phyloP scores from a whole-genome alignment of 768 basidiomycete genomes.

The Amyloporia xantha region DNA sequence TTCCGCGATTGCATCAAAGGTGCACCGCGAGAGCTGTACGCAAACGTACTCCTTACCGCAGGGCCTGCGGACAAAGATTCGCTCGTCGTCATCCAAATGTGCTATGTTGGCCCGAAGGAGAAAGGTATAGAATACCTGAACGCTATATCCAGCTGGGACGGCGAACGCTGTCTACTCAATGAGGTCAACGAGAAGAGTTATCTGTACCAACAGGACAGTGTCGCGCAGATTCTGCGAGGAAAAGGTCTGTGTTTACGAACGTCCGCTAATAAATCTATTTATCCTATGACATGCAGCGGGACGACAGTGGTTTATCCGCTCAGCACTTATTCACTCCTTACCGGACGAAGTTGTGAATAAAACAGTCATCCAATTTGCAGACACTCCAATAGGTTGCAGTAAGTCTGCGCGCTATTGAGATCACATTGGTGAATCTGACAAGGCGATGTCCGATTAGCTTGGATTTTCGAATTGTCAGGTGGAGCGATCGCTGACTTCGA shows the following conservation, averaged over 20 bases:
- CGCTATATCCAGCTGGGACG: constrained; percentile 85
- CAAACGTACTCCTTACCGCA: constrained; percentile 85
- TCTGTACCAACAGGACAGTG: constrained; percentile 84
- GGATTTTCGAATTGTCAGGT: constrained; percentile 88
- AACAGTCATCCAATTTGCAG: constrained; percentile 74
- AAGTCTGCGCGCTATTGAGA: constrained; percentile 27
- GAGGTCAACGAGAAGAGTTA: constrained; percentile 90
- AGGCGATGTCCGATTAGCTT: constrained; percentile 41
- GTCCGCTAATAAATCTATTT: background rate
- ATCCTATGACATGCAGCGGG: constrained; percentile 41
- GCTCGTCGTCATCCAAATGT: constrained; percentile 87
- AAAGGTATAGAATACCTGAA: constrained; percentile 73
- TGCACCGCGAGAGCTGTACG: constrained; percentile 81
- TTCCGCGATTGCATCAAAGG: constrained; percentile 91
- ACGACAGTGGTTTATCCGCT: constrained; percentile 89
- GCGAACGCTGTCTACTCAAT: constrained; percentile 78
- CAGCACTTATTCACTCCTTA: constrained; percentile 73
- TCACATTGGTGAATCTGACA: background rate
- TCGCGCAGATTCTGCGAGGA: constrained; percentile 83
- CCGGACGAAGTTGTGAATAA: constrained; percentile 82
- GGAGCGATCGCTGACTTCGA: constrained; percentile 73
- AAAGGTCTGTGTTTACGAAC: constrained; percentile 47
- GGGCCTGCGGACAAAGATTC: constrained; percentile 81
- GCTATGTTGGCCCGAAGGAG: constrained; percentile 73
- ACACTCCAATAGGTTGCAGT: constrained; percentile 91